A percentile compares a stretch with the other conserved stretches of the same genome.
Evolutionary conservation across 306 rosid species (phyloP).

Genomic region (Inga oerstediana): DNA sequence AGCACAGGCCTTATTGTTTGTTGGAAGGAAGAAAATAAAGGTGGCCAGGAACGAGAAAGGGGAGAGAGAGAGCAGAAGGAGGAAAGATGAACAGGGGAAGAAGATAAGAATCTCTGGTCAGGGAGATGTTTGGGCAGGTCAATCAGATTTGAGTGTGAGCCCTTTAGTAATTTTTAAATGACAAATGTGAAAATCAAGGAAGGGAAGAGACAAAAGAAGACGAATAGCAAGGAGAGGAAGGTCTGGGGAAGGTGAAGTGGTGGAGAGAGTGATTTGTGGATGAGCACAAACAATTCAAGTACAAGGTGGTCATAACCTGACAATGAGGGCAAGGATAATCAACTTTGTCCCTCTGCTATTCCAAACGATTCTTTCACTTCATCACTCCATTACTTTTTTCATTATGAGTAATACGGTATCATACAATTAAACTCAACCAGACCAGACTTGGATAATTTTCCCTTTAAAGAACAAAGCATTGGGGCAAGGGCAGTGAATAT

Average conservation of each 20-base stretch:
- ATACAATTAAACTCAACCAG: not conserved
- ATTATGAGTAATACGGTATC: too few species aligned
- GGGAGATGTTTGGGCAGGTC: not conserved
- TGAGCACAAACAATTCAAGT: not conserved
- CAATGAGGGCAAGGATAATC: not conserved
- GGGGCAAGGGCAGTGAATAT: not conserved
- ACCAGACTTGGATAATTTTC: not conserved
- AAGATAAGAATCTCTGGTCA: constrained; percentile 23
- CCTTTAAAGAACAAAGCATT: not conserved
- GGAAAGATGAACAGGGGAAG: not conserved
- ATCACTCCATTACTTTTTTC: too few species aligned
- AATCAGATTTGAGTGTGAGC: not conserved
- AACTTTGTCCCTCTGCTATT: not conserved
- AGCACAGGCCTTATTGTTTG: not conserved
- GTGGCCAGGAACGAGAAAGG: not conserved
- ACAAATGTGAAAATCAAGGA: not conserved
- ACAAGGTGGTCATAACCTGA: not conserved
- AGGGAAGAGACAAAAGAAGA: not conserved
- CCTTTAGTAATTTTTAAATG: not conserved
- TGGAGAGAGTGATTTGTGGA: not conserved
- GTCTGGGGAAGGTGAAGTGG: not conserved
- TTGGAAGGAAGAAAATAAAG: not conserved
- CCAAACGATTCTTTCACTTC: not conserved
- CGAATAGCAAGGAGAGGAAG: not conserved
- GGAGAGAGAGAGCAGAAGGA: constrained; percentile 7